Evolutionary conservation across 495 filamentous ascomycete genomes (phyloP), one percentile per base, ranked within the genome.

Genomic region (Aspergillus heteromorphus): DNA sequence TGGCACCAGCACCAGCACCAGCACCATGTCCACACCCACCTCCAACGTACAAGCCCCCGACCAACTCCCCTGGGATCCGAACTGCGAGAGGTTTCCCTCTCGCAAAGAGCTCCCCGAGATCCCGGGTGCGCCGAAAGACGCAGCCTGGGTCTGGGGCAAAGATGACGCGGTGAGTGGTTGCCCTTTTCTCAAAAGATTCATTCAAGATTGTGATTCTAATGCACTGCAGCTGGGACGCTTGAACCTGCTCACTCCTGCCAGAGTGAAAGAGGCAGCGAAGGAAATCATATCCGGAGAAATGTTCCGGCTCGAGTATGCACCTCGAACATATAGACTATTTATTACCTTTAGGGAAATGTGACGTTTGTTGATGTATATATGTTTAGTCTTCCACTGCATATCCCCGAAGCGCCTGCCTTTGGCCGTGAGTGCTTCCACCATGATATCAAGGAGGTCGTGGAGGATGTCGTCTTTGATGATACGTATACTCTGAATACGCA

Each of bases 401-500:
- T 79, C 11, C 80, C 83, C 0, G 63, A 66, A 38, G 67, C 64
- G 9, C 79, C 80, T 1, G 75, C 71, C 0, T 83, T 83, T 56
- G 65, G 60, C 16, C 77, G 80, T 9, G 73, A 80, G 59, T 53
- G 60, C 0, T 83, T 82, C 63, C 65, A 77, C 55, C 80, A 81
- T 54, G 69, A 66, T 38, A 80, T 82, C 68, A 81, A 79, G 54
- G 56, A 62, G 0, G 48, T 79, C 0, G 53, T 60, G 0, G 62
- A 67, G 27, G 70, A 66, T 20, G 40, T 77, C 6, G 73, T 72
- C 0, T 83, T 79, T 53, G 83, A 87, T 48, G 85, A 88, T 57
- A 72, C 81, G 34, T 83, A 87, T 51, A 72, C 70, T 3, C 62
- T 89, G 65, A 90, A 90, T 63, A 89, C 87, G 0, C 87, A 90